Percentiles rank a stretch among this genome's conserved stretches.
phyloP scores from a whole-genome alignment of 805 yeast genomes.

The Kodamaea kaohsiungensis region DNA sequence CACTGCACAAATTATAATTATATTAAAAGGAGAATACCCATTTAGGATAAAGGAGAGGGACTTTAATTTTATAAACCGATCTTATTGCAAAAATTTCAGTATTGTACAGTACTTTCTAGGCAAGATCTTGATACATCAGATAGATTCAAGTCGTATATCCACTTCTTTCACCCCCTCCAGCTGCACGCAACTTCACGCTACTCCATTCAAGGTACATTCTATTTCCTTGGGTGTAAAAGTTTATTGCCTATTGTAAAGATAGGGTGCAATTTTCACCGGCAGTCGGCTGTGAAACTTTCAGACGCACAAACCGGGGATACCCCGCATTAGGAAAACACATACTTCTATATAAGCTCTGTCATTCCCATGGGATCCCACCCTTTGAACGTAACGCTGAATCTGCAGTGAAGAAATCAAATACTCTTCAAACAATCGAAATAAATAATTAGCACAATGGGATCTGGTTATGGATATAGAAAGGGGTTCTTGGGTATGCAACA shows the following conservation, averaged over 20 bases:
- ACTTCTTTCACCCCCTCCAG: no score
- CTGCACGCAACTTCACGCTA: no score
- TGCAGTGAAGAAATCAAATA: background rate
- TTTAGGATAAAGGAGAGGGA: background rate
- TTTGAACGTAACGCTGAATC: background rate
- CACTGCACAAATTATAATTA: no score
- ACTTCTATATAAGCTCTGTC: background rate
- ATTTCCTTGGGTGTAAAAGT: background rate
- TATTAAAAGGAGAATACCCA: background rate
- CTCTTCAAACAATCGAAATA: background rate
- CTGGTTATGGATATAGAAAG: conserved; percentile 32
- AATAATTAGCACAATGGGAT: conserved; percentile 8
- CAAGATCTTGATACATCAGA: background rate
- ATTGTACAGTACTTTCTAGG: no score
- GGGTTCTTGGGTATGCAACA: conserved; percentile 26
- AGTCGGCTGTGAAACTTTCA: background rate
- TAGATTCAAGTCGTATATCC: background rate
- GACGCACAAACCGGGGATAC: background rate
- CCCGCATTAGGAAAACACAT: background rate
- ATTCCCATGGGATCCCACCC: background rate
- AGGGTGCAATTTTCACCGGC: background rate
- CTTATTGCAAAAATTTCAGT: no score
- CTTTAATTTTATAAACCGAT: no score
- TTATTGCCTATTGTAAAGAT: background rate
- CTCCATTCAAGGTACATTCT: background rate